phyloP scores from a whole-genome alignment of 148 eudicot genomes.

The Suaeda aralocaspica region DNA sequence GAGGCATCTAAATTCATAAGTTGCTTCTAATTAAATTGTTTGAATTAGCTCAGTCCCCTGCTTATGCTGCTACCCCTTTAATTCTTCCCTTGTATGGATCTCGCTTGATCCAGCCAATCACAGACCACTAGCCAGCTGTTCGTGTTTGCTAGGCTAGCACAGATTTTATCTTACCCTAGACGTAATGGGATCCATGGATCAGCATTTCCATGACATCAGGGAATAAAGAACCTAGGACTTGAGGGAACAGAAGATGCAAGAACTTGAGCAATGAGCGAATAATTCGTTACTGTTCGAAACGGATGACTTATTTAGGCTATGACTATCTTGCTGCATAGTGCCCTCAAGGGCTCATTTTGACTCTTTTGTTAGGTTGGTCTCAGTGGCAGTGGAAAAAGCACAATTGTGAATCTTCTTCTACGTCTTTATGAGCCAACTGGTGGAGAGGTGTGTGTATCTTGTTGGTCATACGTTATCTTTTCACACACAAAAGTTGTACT shows the following conservation, averaged over 20 bases:
- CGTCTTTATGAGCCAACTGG: constrained; percentile 90
- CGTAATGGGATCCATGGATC: background rate
- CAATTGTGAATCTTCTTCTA: constrained; percentile 86
- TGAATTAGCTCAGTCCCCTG: background rate
- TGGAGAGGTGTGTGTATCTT: constrained; percentile 61
- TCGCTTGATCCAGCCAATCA: background rate
- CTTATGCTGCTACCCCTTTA: background rate
- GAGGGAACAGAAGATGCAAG: background rate
- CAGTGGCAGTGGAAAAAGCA: constrained; percentile 98
- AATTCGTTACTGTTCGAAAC: background rate
- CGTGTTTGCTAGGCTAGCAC: background rate
- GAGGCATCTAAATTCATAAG: background rate
- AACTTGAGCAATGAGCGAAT: background rate
- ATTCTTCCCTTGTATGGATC: background rate
- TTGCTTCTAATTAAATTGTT: background rate
- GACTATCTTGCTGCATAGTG: background rate
- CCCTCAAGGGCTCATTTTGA: background rate
- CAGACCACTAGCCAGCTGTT: background rate
- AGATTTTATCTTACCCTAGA: background rate
- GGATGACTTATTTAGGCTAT: constrained; percentile 10
- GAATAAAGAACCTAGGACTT: background rate
- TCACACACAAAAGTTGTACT: background rate
- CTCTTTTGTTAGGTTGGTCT: constrained; percentile 74
- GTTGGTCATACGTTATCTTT: constrained; percentile 1
- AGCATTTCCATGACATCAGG: background rate